Conservation (phyloP, 164 flowering plant genomes). For the Akebia trifoliata region DNA sequence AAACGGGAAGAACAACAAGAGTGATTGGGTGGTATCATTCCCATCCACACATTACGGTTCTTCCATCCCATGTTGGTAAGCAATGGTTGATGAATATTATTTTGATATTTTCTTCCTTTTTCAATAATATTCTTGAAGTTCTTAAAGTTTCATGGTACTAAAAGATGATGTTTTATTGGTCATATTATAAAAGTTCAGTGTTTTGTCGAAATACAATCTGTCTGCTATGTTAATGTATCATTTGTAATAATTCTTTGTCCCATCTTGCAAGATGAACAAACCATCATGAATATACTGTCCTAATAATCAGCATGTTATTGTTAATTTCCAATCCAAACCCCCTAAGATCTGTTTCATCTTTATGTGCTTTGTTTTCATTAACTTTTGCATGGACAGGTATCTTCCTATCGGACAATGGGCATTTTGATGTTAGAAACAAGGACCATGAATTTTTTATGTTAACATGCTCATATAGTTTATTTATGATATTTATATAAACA, state of each 20-base stretch:
- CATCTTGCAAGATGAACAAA: no score
- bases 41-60: conserved; percentile 96
- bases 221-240: neutral
- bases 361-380: no score
- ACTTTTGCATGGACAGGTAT: no score
- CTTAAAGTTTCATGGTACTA: neutral
- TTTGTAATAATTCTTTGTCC: neutral
- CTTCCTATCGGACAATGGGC: no score
- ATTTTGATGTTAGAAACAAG: no score
- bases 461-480: no score
- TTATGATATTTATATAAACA: no score
- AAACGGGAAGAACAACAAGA: conserved; percentile 83
- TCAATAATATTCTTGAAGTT: conserved; percentile 5
- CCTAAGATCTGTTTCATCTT: no score
- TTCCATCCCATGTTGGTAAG: conserved; percentile 98
- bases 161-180: neutral
- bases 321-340: no score
- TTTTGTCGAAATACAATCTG: neutral
- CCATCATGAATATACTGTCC: no score
- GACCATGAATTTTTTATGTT: no score
- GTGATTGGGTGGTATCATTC: conserved; percentile 99
- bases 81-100: neutral
- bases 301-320: no score
- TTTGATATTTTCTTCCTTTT: neutral
- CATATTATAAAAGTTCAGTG: neutral